phyloP scores from a whole-genome alignment of 2,329 filamentous ascomycete species.

The Aphanocladium album region DNA sequence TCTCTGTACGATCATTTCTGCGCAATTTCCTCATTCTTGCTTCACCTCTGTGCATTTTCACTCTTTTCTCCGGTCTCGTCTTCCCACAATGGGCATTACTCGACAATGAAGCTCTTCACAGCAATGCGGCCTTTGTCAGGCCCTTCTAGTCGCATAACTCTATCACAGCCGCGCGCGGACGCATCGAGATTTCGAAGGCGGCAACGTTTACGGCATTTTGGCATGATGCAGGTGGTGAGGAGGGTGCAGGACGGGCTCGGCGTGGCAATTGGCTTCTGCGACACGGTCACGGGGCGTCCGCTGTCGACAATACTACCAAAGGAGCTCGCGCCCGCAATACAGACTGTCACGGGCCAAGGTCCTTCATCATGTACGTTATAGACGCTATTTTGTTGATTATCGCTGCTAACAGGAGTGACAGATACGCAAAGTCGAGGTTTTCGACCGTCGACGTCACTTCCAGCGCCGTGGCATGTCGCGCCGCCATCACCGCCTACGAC shows the following conservation, averaged over 20 bases:
- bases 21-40: background rate
- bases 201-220: background rate
- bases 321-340: slow-evolving; percentile 9
- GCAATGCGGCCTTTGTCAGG: slow-evolving; percentile 8
- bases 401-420: background rate
- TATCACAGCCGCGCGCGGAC: background rate
- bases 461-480: slow-evolving; percentile 25
- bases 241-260: slow-evolving; percentile 10
- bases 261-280: slow-evolving; percentile 10
- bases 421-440: slow-evolving; percentile 6
- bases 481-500: slow-evolving; percentile 29
- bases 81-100: slow-evolving; percentile 2
- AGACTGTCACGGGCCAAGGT: background rate
- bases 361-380: background rate
- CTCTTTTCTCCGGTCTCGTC: background rate
- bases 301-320: slow-evolving; percentile 11
- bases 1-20: background rate
- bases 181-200: background rate
- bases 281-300: slow-evolving; percentile 8
- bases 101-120: slow-evolving; percentile 6
- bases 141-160: background rate
- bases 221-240: slow-evolving; percentile 10
- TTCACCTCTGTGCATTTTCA: background rate
- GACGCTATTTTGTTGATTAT: background rate
- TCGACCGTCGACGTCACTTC: background rate